phyloP scores from a whole-genome alignment of 345 rosid species.

The Dipteronia dyeriana region DNA sequence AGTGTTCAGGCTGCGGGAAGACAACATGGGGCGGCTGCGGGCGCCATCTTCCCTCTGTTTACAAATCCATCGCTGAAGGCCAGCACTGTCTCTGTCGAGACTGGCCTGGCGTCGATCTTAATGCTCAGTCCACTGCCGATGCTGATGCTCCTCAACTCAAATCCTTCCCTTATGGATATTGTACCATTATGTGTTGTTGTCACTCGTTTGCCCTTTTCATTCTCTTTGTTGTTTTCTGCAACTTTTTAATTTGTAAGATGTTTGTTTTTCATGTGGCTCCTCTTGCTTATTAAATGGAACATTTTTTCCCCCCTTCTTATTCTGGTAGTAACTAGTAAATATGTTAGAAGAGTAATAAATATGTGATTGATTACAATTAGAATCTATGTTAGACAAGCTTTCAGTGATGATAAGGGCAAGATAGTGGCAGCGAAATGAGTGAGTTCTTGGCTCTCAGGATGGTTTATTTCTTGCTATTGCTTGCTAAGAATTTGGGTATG shows the following conservation, averaged over 20 bases:
- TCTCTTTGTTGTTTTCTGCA: background rate
- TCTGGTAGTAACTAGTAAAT: background rate
- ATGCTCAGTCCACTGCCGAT: background rate
- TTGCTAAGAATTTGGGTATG: too few relatives aligned
- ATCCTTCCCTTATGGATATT: slow-evolving; percentile 1
- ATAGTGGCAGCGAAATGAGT: too few relatives aligned
- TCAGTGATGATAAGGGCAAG: too few relatives aligned
- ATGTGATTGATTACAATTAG: too few relatives aligned
- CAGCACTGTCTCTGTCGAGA: slow-evolving; percentile 19
- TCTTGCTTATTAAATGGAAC: background rate
- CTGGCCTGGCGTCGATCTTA: slow-evolving; percentile 25
- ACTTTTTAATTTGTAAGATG: background rate
- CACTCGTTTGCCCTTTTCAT: too few relatives aligned
- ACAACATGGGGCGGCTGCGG: slow-evolving; percentile 29
- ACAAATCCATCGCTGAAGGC: slow-evolving; percentile 19
- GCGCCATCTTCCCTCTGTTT: slow-evolving; percentile 14
- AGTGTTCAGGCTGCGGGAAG: slow-evolving; percentile 23
- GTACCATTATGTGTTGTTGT: slow-evolving; percentile 9
- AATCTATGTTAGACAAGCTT: too few relatives aligned
- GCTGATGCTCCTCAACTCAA: background rate
- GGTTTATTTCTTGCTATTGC: too few relatives aligned
- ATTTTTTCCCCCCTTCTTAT: background rate
- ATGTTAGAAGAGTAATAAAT: background rate
- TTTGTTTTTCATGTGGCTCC: background rate
- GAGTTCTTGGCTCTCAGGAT: too few relatives aligned